Evolutionary conservation across 345 rosid species (phyloP).

Genomic region (Euphorbia tirucalli): DNA sequence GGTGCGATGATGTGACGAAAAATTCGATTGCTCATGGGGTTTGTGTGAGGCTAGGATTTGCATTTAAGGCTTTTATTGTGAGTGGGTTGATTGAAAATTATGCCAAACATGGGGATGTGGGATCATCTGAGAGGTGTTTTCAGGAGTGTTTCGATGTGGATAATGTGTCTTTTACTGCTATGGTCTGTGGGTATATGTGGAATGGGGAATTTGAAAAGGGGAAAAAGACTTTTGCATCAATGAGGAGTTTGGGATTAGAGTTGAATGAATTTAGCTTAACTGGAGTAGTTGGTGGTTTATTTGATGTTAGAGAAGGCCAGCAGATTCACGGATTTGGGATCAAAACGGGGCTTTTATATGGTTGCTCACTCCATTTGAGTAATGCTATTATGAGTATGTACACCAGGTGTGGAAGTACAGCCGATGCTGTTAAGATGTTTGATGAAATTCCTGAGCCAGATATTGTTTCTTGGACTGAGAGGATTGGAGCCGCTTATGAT

Average conservation of each 20-base stretch:
- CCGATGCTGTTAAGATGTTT: conserved; percentile 31
- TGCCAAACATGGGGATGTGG: conserved; percentile 29
- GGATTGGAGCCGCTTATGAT: conserved; percentile 37
- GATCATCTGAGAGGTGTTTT: conserved; percentile 41
- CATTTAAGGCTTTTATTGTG: conserved; percentile 24
- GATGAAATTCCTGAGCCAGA: conserved; percentile 46
- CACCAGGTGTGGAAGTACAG: conserved; percentile 24
- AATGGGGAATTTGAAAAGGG: conserved; percentile 36
- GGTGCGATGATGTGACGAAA: conserved; percentile 23
- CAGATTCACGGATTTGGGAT: conserved; percentile 41
- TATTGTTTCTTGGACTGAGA: conserved; percentile 43
- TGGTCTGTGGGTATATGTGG: conserved; percentile 38
- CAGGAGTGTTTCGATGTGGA: conserved; percentile 34
- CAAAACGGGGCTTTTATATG: conserved; percentile 34
- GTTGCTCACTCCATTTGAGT: conserved; percentile 33
- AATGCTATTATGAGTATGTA: conserved; percentile 44
- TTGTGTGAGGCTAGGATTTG: conserved; percentile 35
- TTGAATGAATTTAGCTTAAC: conserved; percentile 43
- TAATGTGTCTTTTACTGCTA: conserved; percentile 34
- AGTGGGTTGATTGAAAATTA: conserved; percentile 48
- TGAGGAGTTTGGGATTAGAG: conserved; percentile 34
- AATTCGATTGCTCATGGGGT: conserved; percentile 35
- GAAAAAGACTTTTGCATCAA: conserved; percentile 26
- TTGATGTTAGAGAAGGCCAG: conserved; percentile 35
- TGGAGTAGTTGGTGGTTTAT: conserved; percentile 33